Evolutionary conservation across 345 rosid genomes (phyloP).

Genomic region (Brassica cretica): DNA sequence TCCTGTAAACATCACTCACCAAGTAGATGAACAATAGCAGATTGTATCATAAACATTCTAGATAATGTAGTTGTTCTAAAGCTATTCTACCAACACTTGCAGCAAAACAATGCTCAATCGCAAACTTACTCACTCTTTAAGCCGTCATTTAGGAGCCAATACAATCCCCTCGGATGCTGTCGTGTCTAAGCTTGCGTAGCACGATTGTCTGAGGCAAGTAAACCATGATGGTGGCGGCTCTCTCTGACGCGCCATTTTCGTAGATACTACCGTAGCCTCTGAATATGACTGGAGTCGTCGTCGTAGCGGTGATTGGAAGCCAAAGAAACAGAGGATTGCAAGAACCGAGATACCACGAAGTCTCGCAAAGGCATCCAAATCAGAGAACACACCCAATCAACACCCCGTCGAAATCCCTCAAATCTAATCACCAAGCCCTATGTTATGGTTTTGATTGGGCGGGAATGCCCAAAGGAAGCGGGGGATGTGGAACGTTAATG

Average conservation of each 20-base stretch:
- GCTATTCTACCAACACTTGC: not conserved
- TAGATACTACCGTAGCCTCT: too few species aligned
- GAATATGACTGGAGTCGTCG: conserved; percentile 33
- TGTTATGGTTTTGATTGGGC: conserved; percentile 22
- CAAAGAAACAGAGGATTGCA: conserved; percentile 64
- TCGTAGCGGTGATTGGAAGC: conserved; percentile 68
- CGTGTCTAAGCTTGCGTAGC: too few species aligned
- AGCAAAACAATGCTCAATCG: conserved; percentile 23
- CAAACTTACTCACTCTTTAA: conserved; percentile 20
- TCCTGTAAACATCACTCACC: too few species aligned
- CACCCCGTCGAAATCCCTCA: conserved; percentile 17
- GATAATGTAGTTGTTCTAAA: conserved; percentile 21
- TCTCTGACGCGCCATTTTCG: too few species aligned
- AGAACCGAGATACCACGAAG: conserved; percentile 91
- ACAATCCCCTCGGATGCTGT: too few species aligned
- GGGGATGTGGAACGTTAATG: conserved; percentile 13
- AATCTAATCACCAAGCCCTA: conserved; percentile 39
- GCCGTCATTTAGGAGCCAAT: too few species aligned
- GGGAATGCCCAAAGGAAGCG: conserved; percentile 36
- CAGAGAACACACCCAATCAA: conserved; percentile 32
- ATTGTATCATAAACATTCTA: conserved; percentile 7
- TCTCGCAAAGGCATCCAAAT: conserved; percentile 97
- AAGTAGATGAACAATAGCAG: not conserved
- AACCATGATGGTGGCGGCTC: too few species aligned
- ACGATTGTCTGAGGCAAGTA: too few species aligned